Conservation (phyloP, 1,284 basidiomycete genomes). For the Sporisorium iseilematis-ciliati region DNA sequence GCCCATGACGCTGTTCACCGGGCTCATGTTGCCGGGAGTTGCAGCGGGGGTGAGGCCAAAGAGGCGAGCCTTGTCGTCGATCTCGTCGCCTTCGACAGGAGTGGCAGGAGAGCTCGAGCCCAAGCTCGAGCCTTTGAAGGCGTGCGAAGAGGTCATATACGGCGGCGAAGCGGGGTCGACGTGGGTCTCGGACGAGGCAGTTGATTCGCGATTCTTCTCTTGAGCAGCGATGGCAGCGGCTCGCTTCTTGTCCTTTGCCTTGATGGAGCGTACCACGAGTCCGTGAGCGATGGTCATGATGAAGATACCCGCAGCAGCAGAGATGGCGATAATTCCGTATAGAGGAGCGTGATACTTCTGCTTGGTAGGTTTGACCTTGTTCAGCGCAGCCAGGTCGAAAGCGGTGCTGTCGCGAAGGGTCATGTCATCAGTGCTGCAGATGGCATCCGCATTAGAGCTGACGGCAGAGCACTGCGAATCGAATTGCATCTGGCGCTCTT, state of each 20-base stretch:
- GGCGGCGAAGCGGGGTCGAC: constrained; percentile 11
- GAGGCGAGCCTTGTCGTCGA: constrained; percentile 36
- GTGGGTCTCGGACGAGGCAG: constrained; percentile 6
- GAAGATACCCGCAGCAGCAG: constrained; percentile 51
- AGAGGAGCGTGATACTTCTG: constrained; percentile 30
- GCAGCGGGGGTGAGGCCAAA: constrained; percentile 15
- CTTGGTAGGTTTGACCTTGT: constrained; percentile 27
- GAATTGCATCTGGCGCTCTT: constrained; percentile 50
- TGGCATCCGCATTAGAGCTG: constrained; percentile 24
- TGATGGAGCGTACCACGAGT: constrained; percentile 47
- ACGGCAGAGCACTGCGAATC: constrained; percentile 44
- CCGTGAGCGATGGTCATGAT: constrained; percentile 57
- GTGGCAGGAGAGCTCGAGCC: constrained; percentile 17
- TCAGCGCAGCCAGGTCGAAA: constrained; percentile 41
- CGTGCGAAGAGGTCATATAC: constrained; percentile 12
- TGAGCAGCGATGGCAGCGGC: constrained; percentile 38
- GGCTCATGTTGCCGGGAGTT: constrained; percentile 28
- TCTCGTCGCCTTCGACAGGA: constrained; percentile 24
- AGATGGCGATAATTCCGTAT: constrained; percentile 44
- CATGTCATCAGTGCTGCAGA: constrained; percentile 61
- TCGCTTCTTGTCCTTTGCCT: constrained; percentile 47
- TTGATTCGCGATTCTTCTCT: constrained; percentile 20
- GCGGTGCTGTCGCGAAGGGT: constrained; percentile 56
- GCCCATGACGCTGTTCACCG: background rate
- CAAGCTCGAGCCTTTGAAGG: constrained; percentile 7